Percentiles rank a stretch among this genome's conserved stretches.
Evolutionary conservation across 176 grass and related monocot species (phyloP).

Genomic region (Oryza australiensis): DNA sequence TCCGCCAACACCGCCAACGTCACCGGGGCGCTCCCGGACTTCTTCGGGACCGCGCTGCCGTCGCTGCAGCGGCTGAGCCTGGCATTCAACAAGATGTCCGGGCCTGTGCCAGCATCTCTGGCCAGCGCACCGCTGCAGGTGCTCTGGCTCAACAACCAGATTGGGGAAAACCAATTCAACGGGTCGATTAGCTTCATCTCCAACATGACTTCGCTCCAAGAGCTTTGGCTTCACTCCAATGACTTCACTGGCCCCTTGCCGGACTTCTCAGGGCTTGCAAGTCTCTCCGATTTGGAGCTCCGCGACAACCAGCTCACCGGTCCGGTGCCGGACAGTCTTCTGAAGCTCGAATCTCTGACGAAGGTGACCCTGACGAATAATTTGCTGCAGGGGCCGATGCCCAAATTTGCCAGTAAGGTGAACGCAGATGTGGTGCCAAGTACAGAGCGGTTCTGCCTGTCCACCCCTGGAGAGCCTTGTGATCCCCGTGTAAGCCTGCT

Average conservation of each 20-base stretch:
- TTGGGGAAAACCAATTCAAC: neutral
- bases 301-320: conserved; percentile 82
- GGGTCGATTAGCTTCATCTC: conserved; percentile 57
- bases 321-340: conserved; percentile 50
- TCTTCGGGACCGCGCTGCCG: conserved; percentile 46
- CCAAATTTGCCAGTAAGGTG: conserved; percentile 25
- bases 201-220: conserved; percentile 40
- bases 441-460: conserved; percentile 55
- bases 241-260: conserved; percentile 71
- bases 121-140: conserved; percentile 7
- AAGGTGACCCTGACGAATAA: conserved; percentile 62
- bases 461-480: conserved; percentile 36
- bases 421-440: neutral
- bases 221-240: conserved; percentile 87
- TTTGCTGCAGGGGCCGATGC: conserved; percentile 63
- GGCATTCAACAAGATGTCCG: conserved; percentile 52
- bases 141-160: conserved; percentile 76
- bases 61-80: conserved; percentile 47
- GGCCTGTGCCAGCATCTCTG: conserved; percentile 56
- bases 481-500: conserved; percentile 66
- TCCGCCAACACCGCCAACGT: conserved; percentile 60
- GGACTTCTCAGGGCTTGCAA: conserved; percentile 46
- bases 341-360: conserved; percentile 47
- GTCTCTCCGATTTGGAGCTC: conserved; percentile 53
- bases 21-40: conserved; percentile 53